Evolutionary conservation across 1,139 yeast species (phyloP).

Genomic region (Sugiyamaella neomexicana): DNA sequence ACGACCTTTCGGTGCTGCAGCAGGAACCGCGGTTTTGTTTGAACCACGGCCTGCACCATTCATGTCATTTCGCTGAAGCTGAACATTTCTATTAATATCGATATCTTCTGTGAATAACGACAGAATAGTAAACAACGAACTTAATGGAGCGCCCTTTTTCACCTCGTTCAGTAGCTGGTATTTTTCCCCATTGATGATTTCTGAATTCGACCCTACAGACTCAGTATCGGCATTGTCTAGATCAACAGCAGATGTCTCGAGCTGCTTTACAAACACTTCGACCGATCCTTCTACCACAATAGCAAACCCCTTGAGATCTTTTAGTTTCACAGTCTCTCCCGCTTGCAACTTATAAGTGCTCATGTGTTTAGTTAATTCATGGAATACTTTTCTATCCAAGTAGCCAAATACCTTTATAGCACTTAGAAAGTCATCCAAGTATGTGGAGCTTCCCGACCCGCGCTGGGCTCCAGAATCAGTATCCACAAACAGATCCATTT

Average conservation of each 20-base stretch:
- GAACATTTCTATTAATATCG: conserved; percentile 15
- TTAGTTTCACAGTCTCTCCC: conserved; percentile 73
- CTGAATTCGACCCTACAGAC: conserved; percentile 39
- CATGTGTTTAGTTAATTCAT: conserved; percentile 89
- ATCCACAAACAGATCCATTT: conserved; percentile 46
- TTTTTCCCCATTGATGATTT: conserved; percentile 51
- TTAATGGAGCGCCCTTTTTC: conserved; percentile 78
- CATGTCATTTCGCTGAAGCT: conserved; percentile 3
- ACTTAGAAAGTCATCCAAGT: conserved; percentile 82
- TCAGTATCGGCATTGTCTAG: conserved; percentile 15
- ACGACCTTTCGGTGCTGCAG: neutral
- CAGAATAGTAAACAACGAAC: conserved; percentile 77
- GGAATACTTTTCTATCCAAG: conserved; percentile 84
- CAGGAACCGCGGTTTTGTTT: no score
- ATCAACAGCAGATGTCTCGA: conserved; percentile 6
- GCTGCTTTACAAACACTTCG: conserved; percentile 68
- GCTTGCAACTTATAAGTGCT: conserved; percentile 78
- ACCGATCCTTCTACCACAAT: conserved; percentile 93
- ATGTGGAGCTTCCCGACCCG: conserved; percentile 51
- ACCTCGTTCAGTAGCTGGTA: conserved; percentile 83
- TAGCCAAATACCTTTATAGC: conserved; percentile 96
- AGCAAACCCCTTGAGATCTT: conserved; percentile 78
- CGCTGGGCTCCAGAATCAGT: conserved; percentile 38
- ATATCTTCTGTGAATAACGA: conserved; percentile 59
- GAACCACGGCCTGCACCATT: neutral